phyloP scores from a whole-genome alignment of 2,329 filamentous ascomycete species.

The Periglandula ipomoeae region DNA sequence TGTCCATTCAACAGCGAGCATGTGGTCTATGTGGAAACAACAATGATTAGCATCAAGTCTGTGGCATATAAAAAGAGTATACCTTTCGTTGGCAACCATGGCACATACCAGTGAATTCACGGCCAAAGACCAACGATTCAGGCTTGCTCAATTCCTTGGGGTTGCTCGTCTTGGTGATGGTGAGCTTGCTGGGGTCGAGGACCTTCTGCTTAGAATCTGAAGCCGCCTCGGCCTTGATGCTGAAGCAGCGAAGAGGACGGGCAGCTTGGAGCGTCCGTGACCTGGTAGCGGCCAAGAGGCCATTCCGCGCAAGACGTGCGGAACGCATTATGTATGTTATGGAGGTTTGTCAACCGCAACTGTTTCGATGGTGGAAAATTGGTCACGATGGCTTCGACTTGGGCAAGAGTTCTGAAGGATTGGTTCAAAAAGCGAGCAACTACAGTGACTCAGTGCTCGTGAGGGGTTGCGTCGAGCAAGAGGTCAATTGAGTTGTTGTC shows the following conservation, averaged over 20 bases:
- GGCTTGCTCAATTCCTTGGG: conserved; percentile 68
- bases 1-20: conserved; percentile 93
- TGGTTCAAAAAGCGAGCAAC: neutral
- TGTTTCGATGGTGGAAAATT: no score
- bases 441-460: neutral
- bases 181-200: conserved; percentile 70
- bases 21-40: conserved; percentile 62
- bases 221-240: conserved; percentile 41
- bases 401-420: neutral
- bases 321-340: conserved; percentile 22
- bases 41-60: neutral
- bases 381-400: no score
- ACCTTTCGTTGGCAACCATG: neutral
- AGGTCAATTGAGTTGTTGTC: neutral
- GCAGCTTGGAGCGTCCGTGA: conserved; percentile 25
- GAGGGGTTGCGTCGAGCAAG: neutral
- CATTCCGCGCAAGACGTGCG: conserved; percentile 20
- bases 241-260: conserved; percentile 33
- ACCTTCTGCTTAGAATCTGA: conserved; percentile 47
- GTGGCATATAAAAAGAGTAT: neutral
- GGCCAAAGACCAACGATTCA: conserved; percentile 81
- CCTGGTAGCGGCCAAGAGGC: conserved; percentile 23
- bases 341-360: neutral
- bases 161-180: conserved; percentile 61
- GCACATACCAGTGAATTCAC: conserved; percentile 69